Percentiles rank a stretch among this genome's conserved stretches.
These are phyloP conservation scores for Leishmania tarentolae DNA, from an alignment of 208 protist genomes.

Conservation along the genomic window DNA sequence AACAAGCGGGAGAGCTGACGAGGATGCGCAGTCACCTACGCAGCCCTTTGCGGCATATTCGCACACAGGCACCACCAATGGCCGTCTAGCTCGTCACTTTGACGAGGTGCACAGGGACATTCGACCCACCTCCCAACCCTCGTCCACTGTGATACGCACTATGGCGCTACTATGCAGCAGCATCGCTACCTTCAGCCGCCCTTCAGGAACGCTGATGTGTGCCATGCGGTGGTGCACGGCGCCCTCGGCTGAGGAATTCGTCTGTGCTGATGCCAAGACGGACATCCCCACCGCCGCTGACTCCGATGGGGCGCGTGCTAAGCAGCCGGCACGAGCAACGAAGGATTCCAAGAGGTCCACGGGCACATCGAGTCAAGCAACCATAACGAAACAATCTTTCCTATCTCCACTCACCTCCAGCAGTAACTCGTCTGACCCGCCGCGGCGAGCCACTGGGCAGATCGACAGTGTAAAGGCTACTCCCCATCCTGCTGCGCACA, in stretches of 20 bases:
- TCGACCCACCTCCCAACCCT: not conserved
- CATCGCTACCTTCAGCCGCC: not conserved
- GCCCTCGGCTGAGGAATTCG: conserved; percentile 1
- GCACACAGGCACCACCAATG: not conserved
- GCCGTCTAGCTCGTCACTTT: not conserved
- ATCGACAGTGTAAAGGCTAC: not conserved
- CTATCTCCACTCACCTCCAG: not conserved
- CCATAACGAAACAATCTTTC: not conserved
- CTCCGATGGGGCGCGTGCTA: not conserved
- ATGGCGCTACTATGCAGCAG: not conserved
- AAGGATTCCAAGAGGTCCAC: not conserved
- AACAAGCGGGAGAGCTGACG: not conserved
- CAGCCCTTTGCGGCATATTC: not conserved
- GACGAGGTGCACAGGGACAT: not conserved
- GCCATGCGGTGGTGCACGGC: conserved; percentile 12
- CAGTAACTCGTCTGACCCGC: not conserved
- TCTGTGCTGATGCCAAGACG: not conserved
- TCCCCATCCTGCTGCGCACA: not conserved
- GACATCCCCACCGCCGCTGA: not conserved
- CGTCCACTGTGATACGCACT: not conserved
- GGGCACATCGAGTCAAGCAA: not conserved
- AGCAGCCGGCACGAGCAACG: not conserved
- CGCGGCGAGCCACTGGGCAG: not conserved
- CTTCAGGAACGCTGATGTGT: not conserved
- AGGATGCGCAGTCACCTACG: not conserved